These are phyloP conservation scores for Globisporangium abappressorium DNA, from an alignment of 352 stramenopile species.

Conservation along the genomic window DNA sequence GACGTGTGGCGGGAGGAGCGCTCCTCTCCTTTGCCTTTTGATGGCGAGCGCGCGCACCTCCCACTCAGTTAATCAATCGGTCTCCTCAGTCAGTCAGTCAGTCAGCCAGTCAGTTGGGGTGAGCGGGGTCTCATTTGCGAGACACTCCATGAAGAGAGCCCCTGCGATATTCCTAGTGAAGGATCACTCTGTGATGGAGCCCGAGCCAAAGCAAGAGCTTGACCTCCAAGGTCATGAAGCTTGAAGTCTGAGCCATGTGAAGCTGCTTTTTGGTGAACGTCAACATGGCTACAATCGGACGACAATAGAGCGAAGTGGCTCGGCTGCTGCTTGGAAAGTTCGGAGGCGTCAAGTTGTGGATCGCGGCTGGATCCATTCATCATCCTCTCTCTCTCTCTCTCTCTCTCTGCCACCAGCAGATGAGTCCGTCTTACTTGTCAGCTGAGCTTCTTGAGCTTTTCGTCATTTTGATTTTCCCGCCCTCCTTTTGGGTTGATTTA, in stretches of 20 bases:
- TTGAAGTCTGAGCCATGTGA: constrained; percentile 1
- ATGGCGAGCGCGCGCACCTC: background rate
- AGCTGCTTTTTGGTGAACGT: background rate
- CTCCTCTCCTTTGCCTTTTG: background rate
- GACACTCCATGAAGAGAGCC: background rate
- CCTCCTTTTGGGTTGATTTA: background rate
- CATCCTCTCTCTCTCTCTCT: too few relatives aligned
- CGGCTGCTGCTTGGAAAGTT: constrained; percentile 7
- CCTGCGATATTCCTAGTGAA: background rate
- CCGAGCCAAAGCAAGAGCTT: background rate
- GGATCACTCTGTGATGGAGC: background rate
- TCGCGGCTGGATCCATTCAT: background rate
- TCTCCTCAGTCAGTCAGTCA: background rate
- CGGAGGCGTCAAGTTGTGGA: background rate
- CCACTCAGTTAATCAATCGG: background rate
- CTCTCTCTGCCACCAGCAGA: background rate
- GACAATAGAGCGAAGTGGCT: constrained; percentile 3
- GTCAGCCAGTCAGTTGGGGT: background rate
- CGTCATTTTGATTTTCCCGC: background rate
- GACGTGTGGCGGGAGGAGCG: background rate
- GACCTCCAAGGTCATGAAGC: background rate
- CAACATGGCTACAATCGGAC: constrained; percentile 2
- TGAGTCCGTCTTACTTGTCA: background rate
- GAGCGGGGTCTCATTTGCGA: background rate
- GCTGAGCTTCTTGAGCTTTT: background rate